Evolutionary conservation across 441 rosid genomes (phyloP), one percentile per base, ranked within the genome.

Genomic region (Pelargonium fulgidum): DNA sequence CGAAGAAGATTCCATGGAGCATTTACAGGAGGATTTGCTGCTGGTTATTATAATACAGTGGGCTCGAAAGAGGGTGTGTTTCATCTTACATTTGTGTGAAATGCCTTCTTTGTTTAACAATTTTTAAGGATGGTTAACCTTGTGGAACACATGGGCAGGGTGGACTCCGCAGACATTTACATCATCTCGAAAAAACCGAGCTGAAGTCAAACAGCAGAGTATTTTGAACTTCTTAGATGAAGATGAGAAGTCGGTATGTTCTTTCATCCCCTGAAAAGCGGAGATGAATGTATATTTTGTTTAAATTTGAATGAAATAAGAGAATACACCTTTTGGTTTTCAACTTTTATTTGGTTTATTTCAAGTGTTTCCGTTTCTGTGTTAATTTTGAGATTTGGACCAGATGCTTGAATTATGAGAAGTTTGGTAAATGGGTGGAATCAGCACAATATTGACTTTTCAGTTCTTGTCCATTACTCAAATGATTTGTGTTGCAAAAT

Each of bases 1-100:
- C 78, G 99, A 58, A 86, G 97, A 81, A 90, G 99, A 78, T 90
- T 94, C 77, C 97, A 94, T 80, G 98, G 99, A 70, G 98, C 98
- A 64, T 94, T 94, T 87, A 89, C 96, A 3, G 97, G 98, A 64
- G 99, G 98, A 71, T 94, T 68, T 73, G 90, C 98, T 73, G 94
- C 97, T 79, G 96, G 98, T 68, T 94, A 89, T 81, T 94, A 86
- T 69, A 92, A 94, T 75, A 86, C 98, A 26, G 98, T 78, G 73
- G 98, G 97, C 10, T 86, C 96, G 36, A 90, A 92, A 86, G 99
- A 94, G 74, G 98, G 98, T 92, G 78, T 70, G 22, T 1, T 12
- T 47, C 63, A 13, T 12, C 16, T 70, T 77, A 7, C 52, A 0
- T 42, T 70, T 69, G 5, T 14, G 20, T 22, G 5, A n/a, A 61